These are phyloP conservation scores for Aspergillus cristatus DNA, from an alignment of 495 filamentous ascomycete genomes.

Conservation along the genomic window DNA sequence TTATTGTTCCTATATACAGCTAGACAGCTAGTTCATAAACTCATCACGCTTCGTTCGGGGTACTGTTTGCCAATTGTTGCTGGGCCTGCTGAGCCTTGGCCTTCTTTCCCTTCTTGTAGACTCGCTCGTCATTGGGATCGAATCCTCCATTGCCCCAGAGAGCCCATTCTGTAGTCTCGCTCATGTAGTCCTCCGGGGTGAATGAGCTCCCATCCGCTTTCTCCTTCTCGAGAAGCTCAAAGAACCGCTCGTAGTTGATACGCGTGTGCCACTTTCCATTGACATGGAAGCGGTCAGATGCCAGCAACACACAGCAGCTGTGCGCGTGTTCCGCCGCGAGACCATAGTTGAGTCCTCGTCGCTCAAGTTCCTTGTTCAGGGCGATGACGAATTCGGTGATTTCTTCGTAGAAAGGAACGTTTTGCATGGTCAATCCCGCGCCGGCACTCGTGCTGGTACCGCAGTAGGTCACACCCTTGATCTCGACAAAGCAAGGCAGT, in stretches of 20 bases:
- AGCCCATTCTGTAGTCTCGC: slow-evolving; percentile 84
- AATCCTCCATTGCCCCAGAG: slow-evolving; percentile 92
- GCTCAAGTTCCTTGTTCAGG: slow-evolving; percentile 54
- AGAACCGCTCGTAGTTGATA: slow-evolving; percentile 87
- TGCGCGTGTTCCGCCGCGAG: slow-evolving; percentile 93
- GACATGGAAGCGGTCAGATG: slow-evolving; percentile 61
- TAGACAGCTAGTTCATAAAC: too few species aligned
- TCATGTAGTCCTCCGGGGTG: slow-evolving; percentile 83
- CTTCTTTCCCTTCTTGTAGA: slow-evolving; percentile 66
- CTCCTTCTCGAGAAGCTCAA: slow-evolving; percentile 64
- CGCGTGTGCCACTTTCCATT: slow-evolving; percentile 80
- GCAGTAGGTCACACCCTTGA: slow-evolving; percentile 96
- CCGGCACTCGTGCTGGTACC: slow-evolving; percentile 72
- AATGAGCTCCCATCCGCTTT: slow-evolving; percentile 52
- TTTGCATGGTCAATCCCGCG: slow-evolving; percentile 86
- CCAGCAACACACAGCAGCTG: slow-evolving; percentile 84
- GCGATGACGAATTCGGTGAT: slow-evolving; percentile 69
- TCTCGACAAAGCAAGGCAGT: slow-evolving; percentile 82
- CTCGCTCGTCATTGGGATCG: slow-evolving; percentile 79
- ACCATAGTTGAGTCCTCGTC: slow-evolving; percentile 68
- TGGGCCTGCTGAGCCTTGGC: too few species aligned
- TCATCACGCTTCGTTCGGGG: too few species aligned
- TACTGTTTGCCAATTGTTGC: too few species aligned
- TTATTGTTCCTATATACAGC: too few species aligned
- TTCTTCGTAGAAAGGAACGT: slow-evolving; percentile 91